Evolutionary conservation across 2,329 filamentous ascomycete species (phyloP).

Genomic region (Botrytis fragariae): DNA sequence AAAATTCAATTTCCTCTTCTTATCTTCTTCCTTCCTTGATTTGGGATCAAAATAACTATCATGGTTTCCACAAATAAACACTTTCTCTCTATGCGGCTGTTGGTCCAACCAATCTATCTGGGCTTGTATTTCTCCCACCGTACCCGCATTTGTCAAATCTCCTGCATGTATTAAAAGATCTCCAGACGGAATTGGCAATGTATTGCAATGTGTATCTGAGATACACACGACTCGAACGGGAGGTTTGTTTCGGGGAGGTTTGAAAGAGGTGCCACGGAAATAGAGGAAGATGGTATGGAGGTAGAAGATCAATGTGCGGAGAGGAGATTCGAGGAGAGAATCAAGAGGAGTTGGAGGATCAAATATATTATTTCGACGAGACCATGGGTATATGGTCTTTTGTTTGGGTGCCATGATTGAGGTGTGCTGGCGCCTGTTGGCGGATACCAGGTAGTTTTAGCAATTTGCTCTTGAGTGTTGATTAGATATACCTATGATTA

Average conservation of each 20-base stretch:
- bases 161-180: constrained; percentile 89
- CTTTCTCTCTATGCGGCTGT: constrained; percentile 74
- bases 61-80: constrained; percentile 85
- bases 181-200: constrained; percentile 65
- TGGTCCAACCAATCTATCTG: constrained; percentile 78
- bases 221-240: constrained; percentile 79
- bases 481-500: background rate
- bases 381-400: constrained; percentile 33
- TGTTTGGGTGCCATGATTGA: constrained; percentile 17
- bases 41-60: constrained; percentile 78
- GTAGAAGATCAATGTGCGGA: constrained; percentile 60
- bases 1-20: constrained; percentile 59
- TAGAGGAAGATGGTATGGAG: constrained; percentile 63
- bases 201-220: constrained; percentile 79
- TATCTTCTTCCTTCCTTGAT: constrained; percentile 57
- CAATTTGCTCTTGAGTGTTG: background rate
- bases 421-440: background rate
- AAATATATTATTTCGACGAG: constrained; percentile 32
- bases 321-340: constrained; percentile 64
- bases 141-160: constrained; percentile 75
- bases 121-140: constrained; percentile 69
- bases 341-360: constrained; percentile 51
- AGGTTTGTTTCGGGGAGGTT: constrained; percentile 51
- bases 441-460: background rate
- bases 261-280: constrained; percentile 65